A percentile compares a stretch with the other conserved stretches of the same genome.
phyloP scores from a whole-genome alignment of 2,329 filamentous ascomycete genomes.

The Stemphylium vesicarium region DNA sequence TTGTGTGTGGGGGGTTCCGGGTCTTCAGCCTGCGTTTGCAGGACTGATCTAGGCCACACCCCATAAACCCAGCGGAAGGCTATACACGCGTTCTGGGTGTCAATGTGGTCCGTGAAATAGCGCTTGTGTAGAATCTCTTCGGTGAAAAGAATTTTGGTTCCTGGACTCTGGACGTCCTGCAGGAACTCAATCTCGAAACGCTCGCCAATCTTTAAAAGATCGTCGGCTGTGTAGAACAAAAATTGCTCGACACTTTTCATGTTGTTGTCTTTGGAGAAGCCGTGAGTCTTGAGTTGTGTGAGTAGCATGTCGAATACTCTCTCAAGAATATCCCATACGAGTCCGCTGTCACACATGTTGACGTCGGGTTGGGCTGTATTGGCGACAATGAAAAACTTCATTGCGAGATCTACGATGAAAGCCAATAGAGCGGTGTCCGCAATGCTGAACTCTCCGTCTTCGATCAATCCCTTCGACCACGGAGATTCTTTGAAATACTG shows the following conservation, averaged over 20 bases:
- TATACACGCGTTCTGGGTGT: background rate
- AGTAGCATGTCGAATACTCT: background rate
- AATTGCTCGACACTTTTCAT: background rate
- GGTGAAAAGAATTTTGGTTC: background rate
- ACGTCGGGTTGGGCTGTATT: background rate
- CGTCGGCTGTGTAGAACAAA: background rate
- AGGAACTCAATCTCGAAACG: background rate
- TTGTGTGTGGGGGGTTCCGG: background rate
- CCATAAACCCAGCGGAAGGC: conserved; percentile 7
- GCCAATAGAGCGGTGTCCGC: background rate
- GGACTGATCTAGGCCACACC: background rate
- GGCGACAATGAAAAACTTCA: conserved; percentile 4
- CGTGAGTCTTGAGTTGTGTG: background rate
- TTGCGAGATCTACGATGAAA: conserved; percentile 4
- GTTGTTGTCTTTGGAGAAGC: background rate
- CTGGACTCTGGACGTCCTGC: background rate
- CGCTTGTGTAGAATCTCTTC: background rate
- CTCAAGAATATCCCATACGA: background rate
- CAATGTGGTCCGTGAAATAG: background rate
- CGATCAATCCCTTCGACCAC: background rate
- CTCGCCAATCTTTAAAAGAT: background rate
- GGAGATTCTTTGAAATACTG: background rate
- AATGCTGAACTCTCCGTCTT: background rate
- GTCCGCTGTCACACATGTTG: background rate
- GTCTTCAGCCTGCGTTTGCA: background rate